Conservation (phyloP, 768 basidiomycete genomes). For the Pleurotus cornucopiae region DNA sequence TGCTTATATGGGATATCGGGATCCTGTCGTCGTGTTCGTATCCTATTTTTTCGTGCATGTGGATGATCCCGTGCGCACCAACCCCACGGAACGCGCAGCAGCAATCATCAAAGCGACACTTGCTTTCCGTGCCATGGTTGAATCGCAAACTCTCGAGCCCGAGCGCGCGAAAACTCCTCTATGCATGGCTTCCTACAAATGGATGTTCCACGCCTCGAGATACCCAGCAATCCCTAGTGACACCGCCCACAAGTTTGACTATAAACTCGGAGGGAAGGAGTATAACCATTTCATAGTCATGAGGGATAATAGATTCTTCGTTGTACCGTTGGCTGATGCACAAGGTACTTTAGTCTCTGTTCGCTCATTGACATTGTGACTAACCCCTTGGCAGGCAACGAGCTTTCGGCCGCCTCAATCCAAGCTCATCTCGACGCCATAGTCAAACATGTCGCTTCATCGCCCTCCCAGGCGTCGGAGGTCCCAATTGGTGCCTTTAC, state of each 20-base stretch:
- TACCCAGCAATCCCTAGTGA: slow-evolving; percentile 84
- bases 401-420: slow-evolving; percentile 78
- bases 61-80: slow-evolving; percentile 50
- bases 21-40: slow-evolving; percentile 87
- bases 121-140: slow-evolving; percentile 78
- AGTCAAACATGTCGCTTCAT: slow-evolving; percentile 14
- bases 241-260: slow-evolving; percentile 76
- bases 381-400: slow-evolving; percentile 22
- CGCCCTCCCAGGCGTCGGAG: slow-evolving; percentile 18
- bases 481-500: slow-evolving; percentile 79
- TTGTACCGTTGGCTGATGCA: slow-evolving; percentile 64
- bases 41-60: slow-evolving; percentile 94
- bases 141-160: slow-evolving; percentile 86
- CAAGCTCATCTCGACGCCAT: slow-evolving; percentile 74
- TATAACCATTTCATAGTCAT: slow-evolving; percentile 90
- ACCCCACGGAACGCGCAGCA: slow-evolving; percentile 70
- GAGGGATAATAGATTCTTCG: slow-evolving; percentile 88
- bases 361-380: background rate
- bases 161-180: slow-evolving; percentile 81
- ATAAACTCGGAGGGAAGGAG: slow-evolving; percentile 26
- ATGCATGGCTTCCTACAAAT: slow-evolving; percentile 93
- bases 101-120: slow-evolving; percentile 80
- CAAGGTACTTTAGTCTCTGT: slow-evolving; percentile 34
- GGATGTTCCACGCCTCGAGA: slow-evolving; percentile 94
- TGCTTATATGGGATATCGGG: slow-evolving; percentile 85